These are phyloP conservation scores for Penicillium sp. DNA, from an alignment of 2,329 filamentous ascomycete genomes.

Conservation along the genomic window DNA sequence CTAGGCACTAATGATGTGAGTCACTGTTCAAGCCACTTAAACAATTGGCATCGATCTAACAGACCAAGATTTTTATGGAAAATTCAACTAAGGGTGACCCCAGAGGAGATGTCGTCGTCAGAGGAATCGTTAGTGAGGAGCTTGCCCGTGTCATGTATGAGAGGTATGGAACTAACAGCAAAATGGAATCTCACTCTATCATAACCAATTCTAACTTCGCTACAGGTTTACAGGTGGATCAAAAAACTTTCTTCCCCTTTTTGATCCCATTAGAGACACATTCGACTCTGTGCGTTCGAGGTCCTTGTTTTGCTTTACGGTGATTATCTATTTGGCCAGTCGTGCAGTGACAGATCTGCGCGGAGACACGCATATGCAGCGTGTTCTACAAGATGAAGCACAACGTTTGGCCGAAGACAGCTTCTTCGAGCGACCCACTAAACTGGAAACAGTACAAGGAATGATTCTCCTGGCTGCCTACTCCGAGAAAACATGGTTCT, in stretches of 20 bases:
- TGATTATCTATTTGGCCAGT: slow-evolving; percentile 37
- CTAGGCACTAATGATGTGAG: slow-evolving; percentile 30
- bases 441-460: slow-evolving; percentile 37
- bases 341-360: slow-evolving; percentile 34
- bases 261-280: slow-evolving; percentile 38
- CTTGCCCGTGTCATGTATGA: slow-evolving; percentile 36
- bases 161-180: slow-evolving; percentile 20
- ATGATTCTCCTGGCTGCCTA: slow-evolving; percentile 39
- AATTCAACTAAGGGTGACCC: slow-evolving; percentile 28
- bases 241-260: slow-evolving; percentile 35
- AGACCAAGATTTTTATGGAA: slow-evolving; percentile 32
- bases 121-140: slow-evolving; percentile 35
- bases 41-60: not conserved
- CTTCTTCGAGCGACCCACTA: slow-evolving; percentile 37
- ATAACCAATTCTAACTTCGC: not conserved
- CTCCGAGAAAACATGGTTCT: slow-evolving; percentile 40
- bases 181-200: not conserved
- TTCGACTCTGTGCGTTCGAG: slow-evolving; percentile 38
- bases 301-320: slow-evolving; percentile 37
- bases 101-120: slow-evolving; percentile 30
- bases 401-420: slow-evolving; percentile 37
- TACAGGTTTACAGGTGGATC: slow-evolving; percentile 33
- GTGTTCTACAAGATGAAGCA: slow-evolving; percentile 37
- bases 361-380: slow-evolving; percentile 33
- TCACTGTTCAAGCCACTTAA: not conserved